A percentile compares a stretch with the other conserved stretches of the same genome.
These are phyloP conservation scores for Alternaria tenuissima DNA, from an alignment of 2,329 filamentous ascomycete species.

Conservation along the genomic window DNA sequence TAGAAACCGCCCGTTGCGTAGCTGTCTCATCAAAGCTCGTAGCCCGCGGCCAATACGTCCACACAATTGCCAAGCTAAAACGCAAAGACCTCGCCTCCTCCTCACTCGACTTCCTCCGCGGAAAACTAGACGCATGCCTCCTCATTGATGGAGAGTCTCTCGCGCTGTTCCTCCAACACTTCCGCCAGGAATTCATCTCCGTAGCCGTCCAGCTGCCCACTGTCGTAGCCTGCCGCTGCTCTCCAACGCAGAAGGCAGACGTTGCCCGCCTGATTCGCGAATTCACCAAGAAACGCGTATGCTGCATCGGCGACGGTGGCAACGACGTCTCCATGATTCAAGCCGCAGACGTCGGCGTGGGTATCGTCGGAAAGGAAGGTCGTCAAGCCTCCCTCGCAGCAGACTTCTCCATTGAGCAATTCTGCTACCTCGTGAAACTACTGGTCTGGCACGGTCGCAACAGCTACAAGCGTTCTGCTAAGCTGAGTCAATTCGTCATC, in stretches of 20 bases:
- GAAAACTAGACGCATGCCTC: conserved; percentile 84
- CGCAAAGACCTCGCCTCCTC: conserved; percentile 86
- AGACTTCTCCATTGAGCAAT: conserved; percentile 96
- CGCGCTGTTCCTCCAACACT: conserved; percentile 81
- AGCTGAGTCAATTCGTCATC: conserved; percentile 97
- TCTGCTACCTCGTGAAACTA: conserved; percentile 92
- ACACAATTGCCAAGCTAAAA: conserved; percentile 87
- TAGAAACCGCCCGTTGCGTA: conserved; percentile 95
- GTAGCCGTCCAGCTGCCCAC: conserved; percentile 87
- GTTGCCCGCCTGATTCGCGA: conserved; percentile 88
- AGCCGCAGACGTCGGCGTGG: conserved; percentile 95
- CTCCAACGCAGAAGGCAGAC: conserved; percentile 95
- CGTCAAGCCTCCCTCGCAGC: conserved; percentile 93
- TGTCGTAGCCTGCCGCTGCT: conserved; percentile 95
- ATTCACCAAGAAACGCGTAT: conserved; percentile 92
- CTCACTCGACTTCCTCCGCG: conserved; percentile 85
- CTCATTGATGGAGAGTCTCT: conserved; percentile 95
- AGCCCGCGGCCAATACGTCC: conserved; percentile 91
- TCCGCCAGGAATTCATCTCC: conserved; percentile 84
- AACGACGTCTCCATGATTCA: conserved; percentile 99
- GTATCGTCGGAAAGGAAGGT: conserved; percentile 97
- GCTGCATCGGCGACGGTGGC: conserved; percentile 96
- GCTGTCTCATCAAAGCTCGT: conserved; percentile 95
- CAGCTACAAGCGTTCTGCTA: conserved; percentile 94
- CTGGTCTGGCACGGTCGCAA: conserved; percentile 99